These are phyloP conservation scores for Exophiala phaeomuriformis DNA, from an alignment of 2,329 filamentous ascomycete genomes.

Conservation along the genomic window DNA sequence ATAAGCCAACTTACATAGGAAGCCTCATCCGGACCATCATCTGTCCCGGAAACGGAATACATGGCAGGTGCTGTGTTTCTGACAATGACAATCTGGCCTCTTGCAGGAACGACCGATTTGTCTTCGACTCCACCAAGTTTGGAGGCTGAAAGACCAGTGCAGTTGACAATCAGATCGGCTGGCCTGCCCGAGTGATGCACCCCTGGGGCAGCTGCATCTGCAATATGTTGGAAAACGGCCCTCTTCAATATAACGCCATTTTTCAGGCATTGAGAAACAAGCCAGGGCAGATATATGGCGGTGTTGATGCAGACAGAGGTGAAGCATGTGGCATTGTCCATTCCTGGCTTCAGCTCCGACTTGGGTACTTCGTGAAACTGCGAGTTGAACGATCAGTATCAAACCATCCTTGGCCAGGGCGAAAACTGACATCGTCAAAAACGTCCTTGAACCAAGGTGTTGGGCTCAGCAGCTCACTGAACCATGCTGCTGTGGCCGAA, in stretches of 20 bases:
- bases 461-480: conserved; percentile 59
- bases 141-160: conserved; percentile 68
- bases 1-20: conserved; percentile 46
- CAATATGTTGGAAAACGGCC: conserved; percentile 59
- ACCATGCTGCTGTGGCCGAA: conserved; percentile 49
- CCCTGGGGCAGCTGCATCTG: conserved; percentile 58
- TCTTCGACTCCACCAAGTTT: conserved; percentile 79
- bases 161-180: conserved; percentile 71
- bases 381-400: background rate
- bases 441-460: conserved; percentile 68
- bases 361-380: conserved; percentile 56
- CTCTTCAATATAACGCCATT: conserved; percentile 64
- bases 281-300: conserved; percentile 77
- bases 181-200: conserved; percentile 52
- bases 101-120: conserved; percentile 60
- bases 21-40: conserved; percentile 65
- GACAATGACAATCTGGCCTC: conserved; percentile 79
- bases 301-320: conserved; percentile 89
- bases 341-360: conserved; percentile 53
- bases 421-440: conserved; percentile 55
- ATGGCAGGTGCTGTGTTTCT: conserved; percentile 69
- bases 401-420: background rate
- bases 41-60: conserved; percentile 62
- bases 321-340: conserved; percentile 67
- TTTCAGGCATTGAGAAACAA: conserved; percentile 69